A percentile compares a stretch with the other conserved stretches of the same genome.
Evolutionary conservation across 2,329 filamentous ascomycete species (phyloP).

Genomic region (Verticillium klebahnii): DNA sequence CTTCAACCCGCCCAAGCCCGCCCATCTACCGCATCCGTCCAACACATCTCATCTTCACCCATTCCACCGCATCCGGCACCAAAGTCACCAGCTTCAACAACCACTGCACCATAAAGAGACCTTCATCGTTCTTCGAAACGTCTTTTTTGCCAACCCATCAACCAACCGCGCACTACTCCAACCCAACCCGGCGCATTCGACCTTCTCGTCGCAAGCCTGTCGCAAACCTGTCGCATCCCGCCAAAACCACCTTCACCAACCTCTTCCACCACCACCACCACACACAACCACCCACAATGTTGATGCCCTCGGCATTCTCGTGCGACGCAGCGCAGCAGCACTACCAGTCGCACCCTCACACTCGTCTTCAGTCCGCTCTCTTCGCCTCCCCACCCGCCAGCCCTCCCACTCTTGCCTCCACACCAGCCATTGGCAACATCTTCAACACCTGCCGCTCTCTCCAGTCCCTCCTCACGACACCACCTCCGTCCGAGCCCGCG

Average conservation of each 20-base stretch:
- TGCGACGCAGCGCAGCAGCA: constrained; percentile 49
- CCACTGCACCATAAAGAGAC: not conserved
- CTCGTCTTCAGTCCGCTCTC: constrained; percentile 42
- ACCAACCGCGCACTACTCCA: not conserved
- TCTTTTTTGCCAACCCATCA: not conserved
- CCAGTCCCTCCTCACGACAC: constrained; percentile 50
- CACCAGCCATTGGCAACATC: constrained; percentile 47
- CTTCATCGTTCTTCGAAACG: not conserved
- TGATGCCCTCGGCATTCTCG: constrained; percentile 53
- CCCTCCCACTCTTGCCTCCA: constrained; percentile 42
- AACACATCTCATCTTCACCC: not conserved
- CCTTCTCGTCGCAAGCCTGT: not conserved
- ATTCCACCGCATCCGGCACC: not conserved
- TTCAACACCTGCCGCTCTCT: constrained; percentile 57
- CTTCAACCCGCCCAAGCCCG: not conserved
- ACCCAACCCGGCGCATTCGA: not conserved
- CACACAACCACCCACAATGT: constrained; percentile 34
- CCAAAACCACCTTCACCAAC: not conserved
- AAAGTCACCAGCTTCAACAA: not conserved
- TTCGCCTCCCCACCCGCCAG: constrained; percentile 57
- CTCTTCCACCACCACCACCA: not conserved
- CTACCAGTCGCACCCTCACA: constrained; percentile 20
- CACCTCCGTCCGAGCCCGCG: constrained; percentile 32
- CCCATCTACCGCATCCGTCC: not conserved
- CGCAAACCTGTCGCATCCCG: not conserved